A percentile compares a stretch with the other conserved stretches of the same genome.
Conservation (phyloP, 139 green algal genomes). For the Spirogloea muscicola region DNA sequence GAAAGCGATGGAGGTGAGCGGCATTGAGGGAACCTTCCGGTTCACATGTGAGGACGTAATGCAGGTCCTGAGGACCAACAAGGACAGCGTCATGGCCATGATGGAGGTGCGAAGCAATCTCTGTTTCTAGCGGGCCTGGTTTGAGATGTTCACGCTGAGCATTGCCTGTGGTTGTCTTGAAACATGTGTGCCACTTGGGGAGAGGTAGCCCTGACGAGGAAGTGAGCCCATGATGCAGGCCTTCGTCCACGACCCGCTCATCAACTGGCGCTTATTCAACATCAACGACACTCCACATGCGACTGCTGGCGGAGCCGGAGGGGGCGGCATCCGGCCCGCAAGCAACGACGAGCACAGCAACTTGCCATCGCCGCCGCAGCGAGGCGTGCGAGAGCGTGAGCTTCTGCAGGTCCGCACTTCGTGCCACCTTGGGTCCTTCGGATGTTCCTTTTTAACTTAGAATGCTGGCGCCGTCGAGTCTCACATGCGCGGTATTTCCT, state of each 20-base stretch:
- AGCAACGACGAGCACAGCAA: too few relatives aligned
- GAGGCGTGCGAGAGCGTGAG: conserved; percentile 67
- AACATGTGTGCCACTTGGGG: too few relatives aligned
- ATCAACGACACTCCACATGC: neutral
- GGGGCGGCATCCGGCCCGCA: too few relatives aligned
- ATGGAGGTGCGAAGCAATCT: conserved; percentile 64
- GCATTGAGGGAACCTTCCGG: conserved; percentile 89
- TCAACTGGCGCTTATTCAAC: conserved; percentile 94
- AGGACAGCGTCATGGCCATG: conserved; percentile 88
- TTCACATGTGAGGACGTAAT: conserved; percentile 77
- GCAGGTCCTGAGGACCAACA: conserved; percentile 78
- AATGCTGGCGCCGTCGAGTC: too few relatives aligned
- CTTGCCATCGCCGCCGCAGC: conserved; percentile 17
- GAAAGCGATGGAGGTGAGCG: conserved; percentile 92
- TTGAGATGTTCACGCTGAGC: too few relatives aligned
- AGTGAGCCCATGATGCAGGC: conserved; percentile 73
- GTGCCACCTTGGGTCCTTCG: too few relatives aligned
- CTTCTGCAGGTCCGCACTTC: too few relatives aligned
- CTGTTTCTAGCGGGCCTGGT: too few relatives aligned
- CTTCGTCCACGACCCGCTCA: conserved; percentile 98
- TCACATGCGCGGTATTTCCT: too few relatives aligned
- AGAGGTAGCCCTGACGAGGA: too few relatives aligned
- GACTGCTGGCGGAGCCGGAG: neutral
- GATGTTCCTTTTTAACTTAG: too few relatives aligned
- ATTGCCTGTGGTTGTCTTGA: too few relatives aligned